Evolutionary conservation across 345 rosid species (phyloP), one percentile per base, ranked within the genome.

Genomic region (Erodium maritimum): DNA sequence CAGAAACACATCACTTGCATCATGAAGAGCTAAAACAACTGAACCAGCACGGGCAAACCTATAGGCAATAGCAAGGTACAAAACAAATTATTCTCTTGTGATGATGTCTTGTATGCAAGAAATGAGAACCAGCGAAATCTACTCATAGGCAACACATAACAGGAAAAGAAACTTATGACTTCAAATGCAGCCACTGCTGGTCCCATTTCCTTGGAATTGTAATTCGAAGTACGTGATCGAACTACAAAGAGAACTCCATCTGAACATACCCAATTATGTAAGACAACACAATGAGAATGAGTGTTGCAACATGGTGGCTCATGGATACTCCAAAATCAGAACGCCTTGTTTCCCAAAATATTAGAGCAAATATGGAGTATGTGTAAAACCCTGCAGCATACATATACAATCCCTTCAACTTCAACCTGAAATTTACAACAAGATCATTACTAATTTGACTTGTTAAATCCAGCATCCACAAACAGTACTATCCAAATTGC

Each of bases 271-370:
- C 87, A 59, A 78, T 74, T 56, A 87, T 60, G 82, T 94, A 94
- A 24, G 99, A 94, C 23, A 94, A 78, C 65, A 90, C 76, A 53
- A 94, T 81, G 54, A 94, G 96, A 57, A 77, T 68, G 60, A 80
- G 67, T 59, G 95, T 85, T 21, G 96, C 91, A 58, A 94, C 77
- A 76, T 94, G 99, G 80, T 94, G 99, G 57, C 93, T 68, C 97
- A 94, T 94, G 0, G 97, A 94, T 69, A 94, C 97, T 20, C 97
- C 96, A 56, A 94, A 94, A 73, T 94, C 99, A 17, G 96, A 85
- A n/a, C 99, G 84, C 75, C 97, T 84, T 64, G 99, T 94, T 73
- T 94, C 99, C 99, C 99, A 94, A 67, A 87, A 94, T 13, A 94
- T 74, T 72, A 94, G 74, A 56, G 99, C 99, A 69, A 90, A 85